Evolutionary conservation across 192 early-diverging fungal species (phyloP).

Genomic region (Dissophora globulifera): DNA sequence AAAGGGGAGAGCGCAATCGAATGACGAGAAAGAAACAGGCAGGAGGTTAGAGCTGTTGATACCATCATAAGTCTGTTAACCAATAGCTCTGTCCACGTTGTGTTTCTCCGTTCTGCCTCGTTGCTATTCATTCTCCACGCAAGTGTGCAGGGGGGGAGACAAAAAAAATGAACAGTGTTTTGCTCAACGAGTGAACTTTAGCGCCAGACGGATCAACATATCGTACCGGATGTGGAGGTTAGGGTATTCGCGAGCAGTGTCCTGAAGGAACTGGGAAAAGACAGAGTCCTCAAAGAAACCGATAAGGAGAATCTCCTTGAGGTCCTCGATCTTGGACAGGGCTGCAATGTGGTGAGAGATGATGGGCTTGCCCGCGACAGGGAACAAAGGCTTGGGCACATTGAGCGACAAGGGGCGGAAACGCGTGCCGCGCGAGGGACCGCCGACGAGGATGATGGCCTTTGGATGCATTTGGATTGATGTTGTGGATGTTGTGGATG

Average conservation of each 20-base stretch:
- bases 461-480: constrained; percentile 62
- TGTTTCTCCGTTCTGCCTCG: background rate
- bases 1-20: background rate
- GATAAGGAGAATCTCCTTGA: constrained; percentile 94
- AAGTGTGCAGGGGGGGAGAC: background rate
- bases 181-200: too few relatives aligned
- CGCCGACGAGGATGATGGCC: constrained; percentile 97
- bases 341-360: constrained; percentile 97
- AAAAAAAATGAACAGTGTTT: background rate
- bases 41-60: background rate
- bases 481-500: background rate
- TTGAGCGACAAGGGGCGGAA: constrained; percentile 98
- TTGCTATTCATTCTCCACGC: constrained; percentile 11
- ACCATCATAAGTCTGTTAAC: background rate
- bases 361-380: constrained; percentile 94
- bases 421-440: constrained; percentile 95
- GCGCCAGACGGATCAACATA: too few relatives aligned
- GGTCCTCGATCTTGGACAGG: constrained; percentile 84
- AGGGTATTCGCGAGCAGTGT: constrained; percentile 89
- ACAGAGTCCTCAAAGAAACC: constrained; percentile 98
- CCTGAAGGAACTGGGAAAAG: constrained; percentile 89
- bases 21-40: background rate
- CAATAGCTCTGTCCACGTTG: constrained; percentile 12
- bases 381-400: constrained; percentile 98
- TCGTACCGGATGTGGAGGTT: constrained; percentile 83